Base-by-base conservation (phyloP, 2,329 filamentous ascomycete species). In the Fusarium armeniacum region DNA sequence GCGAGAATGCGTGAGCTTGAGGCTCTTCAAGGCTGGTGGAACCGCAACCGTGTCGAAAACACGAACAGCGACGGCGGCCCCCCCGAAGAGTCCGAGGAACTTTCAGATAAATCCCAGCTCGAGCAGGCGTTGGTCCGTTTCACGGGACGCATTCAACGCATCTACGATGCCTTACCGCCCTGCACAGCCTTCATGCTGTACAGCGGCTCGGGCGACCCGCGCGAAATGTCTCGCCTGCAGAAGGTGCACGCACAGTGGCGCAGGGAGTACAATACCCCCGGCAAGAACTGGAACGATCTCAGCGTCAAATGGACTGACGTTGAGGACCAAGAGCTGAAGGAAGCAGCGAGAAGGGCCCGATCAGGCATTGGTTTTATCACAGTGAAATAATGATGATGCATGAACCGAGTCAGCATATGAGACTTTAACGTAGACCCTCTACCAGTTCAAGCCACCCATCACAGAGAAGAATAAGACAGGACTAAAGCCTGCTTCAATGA, bases 1-100 rank as follows among this genome's bases (percentile, higher is more conserved):
- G 89, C 85, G 7, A 85, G 89, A 58, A 85, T 92, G 79, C 86
- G 89, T 62, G 87, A 90, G 74, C 82, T 91, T 40, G 89, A 91
- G 77, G 86, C 86, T 18, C 80, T 88, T 18, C 88, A 89, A 66
- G 89, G 89, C 8, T 91, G 88, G 88, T 90, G 89, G 89, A 90
- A 90, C 72, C 83, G 83, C 61, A 88, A 87, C 76, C 83, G 83
- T 43, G 75, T 80, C 41, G 77, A 80, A 74, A 76, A 73, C 47
- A 70, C 78, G 65, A 73, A 69, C 60, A 77, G 73, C 62, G 76
- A 79, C 62, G 78, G 77, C 49, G 79, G 79, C 1, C 78, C 78
- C 18, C 80, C 81, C 18, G 55, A 71, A 18, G 67, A 73, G 22
- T 50, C 63, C 0, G 58, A 65, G 5, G 51, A 70, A 33, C 59